Percentiles rank a stretch among this genome's conserved stretches.
Evolutionary conservation across 441 rosid species (phyloP).

Genomic region (Erysimum pusillum): DNA sequence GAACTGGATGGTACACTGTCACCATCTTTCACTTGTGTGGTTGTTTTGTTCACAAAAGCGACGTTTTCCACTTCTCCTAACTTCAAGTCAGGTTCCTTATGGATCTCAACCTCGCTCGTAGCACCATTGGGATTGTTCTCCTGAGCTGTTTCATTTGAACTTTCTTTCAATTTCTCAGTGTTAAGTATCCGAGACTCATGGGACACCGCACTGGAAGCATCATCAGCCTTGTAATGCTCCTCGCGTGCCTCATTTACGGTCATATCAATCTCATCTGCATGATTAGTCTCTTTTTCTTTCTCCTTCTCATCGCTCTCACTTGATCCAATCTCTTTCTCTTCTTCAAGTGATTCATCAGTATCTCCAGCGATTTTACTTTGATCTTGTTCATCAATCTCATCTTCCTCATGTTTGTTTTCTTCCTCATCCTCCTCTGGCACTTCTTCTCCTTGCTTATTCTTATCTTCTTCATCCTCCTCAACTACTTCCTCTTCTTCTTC

Average conservation of each 20-base stretch:
- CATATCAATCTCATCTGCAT: conserved; percentile 51
- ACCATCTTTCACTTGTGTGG: conserved; percentile 49
- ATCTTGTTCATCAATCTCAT: conserved; percentile 61
- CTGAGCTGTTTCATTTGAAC: conserved; percentile 49
- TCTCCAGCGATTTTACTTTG: conserved; percentile 56
- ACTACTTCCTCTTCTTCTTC: conserved; percentile 55
- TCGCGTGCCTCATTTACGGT: conserved; percentile 80
- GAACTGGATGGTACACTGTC: conserved; percentile 37
- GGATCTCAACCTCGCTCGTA: conserved; percentile 34
- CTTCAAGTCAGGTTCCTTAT: conserved; percentile 43
- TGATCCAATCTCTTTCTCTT: conserved; percentile 58
- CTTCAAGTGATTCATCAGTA: conserved; percentile 62
- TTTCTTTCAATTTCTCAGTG: conserved; percentile 53
- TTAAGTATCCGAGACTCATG: conserved; percentile 59
- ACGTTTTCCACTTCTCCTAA: conserved; percentile 44
- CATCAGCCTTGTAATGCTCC: conserved; percentile 86
- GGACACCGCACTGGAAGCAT: conserved; percentile 96
- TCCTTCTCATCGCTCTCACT: conserved; percentile 44
- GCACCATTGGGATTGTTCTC: conserved; percentile 42
- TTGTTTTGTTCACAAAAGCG: conserved; percentile 36
- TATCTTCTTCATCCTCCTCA: conserved; percentile 52
- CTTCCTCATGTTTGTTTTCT: conserved; percentile 51
- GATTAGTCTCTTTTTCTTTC: conserved; percentile 52
- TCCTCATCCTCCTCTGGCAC: conserved; percentile 55
- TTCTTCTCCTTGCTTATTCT: conserved; percentile 54